Conservation (phyloP, 2,329 filamentous ascomycete species). For the Cladosporium sp. region DNA sequence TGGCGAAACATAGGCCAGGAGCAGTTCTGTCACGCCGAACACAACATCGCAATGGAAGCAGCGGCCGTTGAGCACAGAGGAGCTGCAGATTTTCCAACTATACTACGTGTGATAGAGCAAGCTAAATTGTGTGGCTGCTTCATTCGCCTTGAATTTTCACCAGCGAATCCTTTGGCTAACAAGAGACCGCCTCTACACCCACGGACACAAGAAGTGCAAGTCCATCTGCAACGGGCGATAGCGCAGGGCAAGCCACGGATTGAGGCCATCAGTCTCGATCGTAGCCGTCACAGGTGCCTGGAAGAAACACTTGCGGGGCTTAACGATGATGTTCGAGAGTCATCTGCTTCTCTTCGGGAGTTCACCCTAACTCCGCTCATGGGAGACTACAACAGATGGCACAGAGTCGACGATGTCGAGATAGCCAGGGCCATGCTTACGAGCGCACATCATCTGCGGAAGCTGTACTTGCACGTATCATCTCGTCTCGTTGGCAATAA, state of each 20-base stretch:
- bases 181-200: not conserved
- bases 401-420: not conserved
- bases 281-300: not conserved
- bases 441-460: not conserved
- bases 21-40: not conserved
- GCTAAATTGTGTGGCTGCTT: not conserved
- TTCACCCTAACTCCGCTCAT: not conserved
- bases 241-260: not conserved
- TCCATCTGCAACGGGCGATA: not conserved
- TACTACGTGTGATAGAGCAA: not conserved
- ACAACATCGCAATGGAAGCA: not conserved
- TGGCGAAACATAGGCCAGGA: not conserved
- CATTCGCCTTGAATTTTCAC: not conserved
- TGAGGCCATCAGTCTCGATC: not conserved
- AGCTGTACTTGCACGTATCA: not conserved
- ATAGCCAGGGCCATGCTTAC: not conserved
- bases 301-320: not conserved
- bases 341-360: not conserved
- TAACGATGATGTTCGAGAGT: not conserved
- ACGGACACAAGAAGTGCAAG: not conserved
- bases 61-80: not conserved
- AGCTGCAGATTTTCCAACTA: not conserved
- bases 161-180: not conserved
- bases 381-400: not conserved
- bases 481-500: not conserved